A percentile compares a stretch with the other conserved stretches of the same genome.
Conservation (phyloP, 139 green algal genomes). For the Ulvella scutata region DNA sequence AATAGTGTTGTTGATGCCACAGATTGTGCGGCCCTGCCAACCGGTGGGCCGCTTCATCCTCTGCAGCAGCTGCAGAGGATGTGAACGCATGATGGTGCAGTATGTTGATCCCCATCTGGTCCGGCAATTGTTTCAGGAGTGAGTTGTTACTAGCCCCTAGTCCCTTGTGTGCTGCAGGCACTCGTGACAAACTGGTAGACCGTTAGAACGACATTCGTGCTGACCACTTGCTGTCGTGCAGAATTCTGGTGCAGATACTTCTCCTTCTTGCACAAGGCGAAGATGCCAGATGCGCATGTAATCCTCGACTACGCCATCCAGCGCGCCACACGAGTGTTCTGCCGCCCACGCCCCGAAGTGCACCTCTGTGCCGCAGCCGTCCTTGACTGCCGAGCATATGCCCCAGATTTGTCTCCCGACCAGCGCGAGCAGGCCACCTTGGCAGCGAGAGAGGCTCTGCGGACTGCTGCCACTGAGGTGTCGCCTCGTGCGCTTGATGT, state of each 20-base stretch:
- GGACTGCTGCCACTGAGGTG: background rate
- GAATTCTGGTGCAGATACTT: constrained; percentile 1
- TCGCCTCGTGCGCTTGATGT: background rate
- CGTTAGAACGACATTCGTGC: too few species aligned
- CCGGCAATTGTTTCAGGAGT: too few species aligned
- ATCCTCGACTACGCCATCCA: background rate
- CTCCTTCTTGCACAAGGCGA: background rate
- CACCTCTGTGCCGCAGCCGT: background rate
- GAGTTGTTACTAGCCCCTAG: too few species aligned
- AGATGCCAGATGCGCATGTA: background rate
- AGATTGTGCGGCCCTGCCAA: too few species aligned
- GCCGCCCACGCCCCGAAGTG: background rate
- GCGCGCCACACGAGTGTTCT: background rate
- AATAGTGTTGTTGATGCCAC: too few species aligned
- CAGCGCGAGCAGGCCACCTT: background rate
- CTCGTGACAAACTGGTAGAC: too few species aligned
- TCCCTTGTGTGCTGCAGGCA: too few species aligned
- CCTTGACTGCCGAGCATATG: background rate
- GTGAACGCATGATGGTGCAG: too few species aligned
- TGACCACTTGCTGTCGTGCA: background rate
- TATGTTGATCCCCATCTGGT: too few species aligned
- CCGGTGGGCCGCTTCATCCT: too few species aligned
- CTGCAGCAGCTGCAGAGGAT: too few species aligned
- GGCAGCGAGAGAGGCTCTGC: background rate
- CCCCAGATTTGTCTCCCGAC: background rate